Base-by-base conservation (phyloP, 148 eudicot species). In the Fagopyrum tataricum region DNA sequence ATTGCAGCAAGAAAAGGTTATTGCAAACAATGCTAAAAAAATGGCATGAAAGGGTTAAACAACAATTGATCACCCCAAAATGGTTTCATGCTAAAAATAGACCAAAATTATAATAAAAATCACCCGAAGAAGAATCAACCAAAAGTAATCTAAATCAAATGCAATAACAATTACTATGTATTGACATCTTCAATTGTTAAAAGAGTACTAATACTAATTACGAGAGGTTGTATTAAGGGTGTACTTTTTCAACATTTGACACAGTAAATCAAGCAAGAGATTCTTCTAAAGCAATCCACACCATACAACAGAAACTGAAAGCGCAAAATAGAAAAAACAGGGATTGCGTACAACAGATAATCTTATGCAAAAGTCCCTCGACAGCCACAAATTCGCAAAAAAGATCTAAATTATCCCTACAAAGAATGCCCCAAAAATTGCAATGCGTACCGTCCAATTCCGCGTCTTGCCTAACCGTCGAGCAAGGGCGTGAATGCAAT, bases 381-480 rank as follows among this genome's bases (percentile, higher is more conserved):
- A 13, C 13, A 7, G 13, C 49, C 10, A 46, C 49, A 46, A 46
- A 7, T 46, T 46, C 49, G 14, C 49, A 6, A 37, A 64, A 37
- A 37, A 31, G 20, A 64, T 14, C 42, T 14, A 62, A 62, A 31
- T n/a, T n/a, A n/a, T 26, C 66, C 66, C 39, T 59, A 55, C 61
- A 59, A 59, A 9, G 10, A 56, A 8, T 23, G 9, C 26, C 23
- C 11, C 11, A n/a, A 31, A 20, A 31, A 67, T 18, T 43, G 53
- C 39, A 74, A 74, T 53, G 47, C 74, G 71, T 83, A 95, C 99
- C 94, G 99, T 90, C 99, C 99, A 95, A 75, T 92, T 95, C 79
- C 86, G 93, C 4, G 99, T 95, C 87, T 95, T 92, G 20, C 82
- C 85, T 77, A 95, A 82, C 79, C 99, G 85, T 62, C 99, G 86